Conservation (phyloP, 139 green algal genomes). For the Picochlorum sp. region DNA sequence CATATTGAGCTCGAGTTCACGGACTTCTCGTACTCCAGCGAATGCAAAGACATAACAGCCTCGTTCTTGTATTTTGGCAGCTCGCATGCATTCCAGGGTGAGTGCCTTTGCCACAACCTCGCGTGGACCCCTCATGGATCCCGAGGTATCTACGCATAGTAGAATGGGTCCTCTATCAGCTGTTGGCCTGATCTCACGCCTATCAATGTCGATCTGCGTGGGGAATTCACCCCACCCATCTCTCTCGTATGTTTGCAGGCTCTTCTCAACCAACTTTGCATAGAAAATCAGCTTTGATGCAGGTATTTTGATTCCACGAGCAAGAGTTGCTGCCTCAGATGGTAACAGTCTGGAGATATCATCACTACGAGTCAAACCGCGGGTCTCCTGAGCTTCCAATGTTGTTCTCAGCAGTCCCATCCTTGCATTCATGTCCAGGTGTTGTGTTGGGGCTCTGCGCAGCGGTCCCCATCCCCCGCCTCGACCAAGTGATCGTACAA, state of each 20-base stretch:
- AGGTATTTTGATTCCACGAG: conserved; percentile 54
- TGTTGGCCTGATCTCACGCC: conserved; percentile 68
- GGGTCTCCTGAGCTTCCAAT: conserved; percentile 79
- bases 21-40: conserved; percentile 59
- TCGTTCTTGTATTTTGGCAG: conserved; percentile 55
- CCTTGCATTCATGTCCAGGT: conserved; percentile 46
- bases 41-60: conserved; percentile 85
- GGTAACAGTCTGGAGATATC: conserved; percentile 80
- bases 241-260: conserved; percentile 71
- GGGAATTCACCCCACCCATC: conserved; percentile 81
- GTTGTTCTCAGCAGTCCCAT: conserved; percentile 68
- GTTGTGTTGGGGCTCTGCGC: conserved; percentile 55
- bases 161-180: conserved; percentile 78
- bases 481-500: conserved; percentile 69
- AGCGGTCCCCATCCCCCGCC: conserved; percentile 78
- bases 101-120: conserved; percentile 82
- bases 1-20: conserved; percentile 70
- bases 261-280: conserved; percentile 71
- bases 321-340: conserved; percentile 53
- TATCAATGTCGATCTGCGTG: conserved; percentile 51
- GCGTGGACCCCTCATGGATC: conserved; percentile 55
- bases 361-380: conserved; percentile 69
- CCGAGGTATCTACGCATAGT: conserved; percentile 83
- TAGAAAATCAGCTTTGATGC: conserved; percentile 81
- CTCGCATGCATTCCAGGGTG: conserved; percentile 64